Evolutionary conservation across 371 early-diverging fungal genomes (phyloP).

Genomic region (Thermomucor indicae-seudaticae): DNA sequence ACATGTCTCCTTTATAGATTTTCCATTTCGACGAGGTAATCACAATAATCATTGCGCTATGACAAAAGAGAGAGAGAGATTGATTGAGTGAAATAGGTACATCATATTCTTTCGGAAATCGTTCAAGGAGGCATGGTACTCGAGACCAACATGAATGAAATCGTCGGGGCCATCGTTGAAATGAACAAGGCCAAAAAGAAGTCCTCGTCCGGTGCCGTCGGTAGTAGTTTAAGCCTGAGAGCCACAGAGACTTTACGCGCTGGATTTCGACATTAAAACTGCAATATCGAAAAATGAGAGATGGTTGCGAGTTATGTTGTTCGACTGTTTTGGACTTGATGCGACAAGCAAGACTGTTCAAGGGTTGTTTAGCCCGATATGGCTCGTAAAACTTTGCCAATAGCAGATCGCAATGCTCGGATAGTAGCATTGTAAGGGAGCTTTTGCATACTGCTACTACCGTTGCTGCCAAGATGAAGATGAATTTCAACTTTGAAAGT

Average conservation of each 20-base stretch:
- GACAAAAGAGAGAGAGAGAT: slow-evolving; percentile 15
- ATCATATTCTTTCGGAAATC: slow-evolving; percentile 75
- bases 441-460: too few species aligned
- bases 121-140: slow-evolving; percentile 76
- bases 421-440: too few species aligned
- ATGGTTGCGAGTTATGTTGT: background rate
- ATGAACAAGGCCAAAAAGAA: slow-evolving; percentile 49
- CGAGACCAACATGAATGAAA: slow-evolving; percentile 64
- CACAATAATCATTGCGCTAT: background rate
- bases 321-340: too few species aligned
- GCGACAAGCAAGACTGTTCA: too few species aligned
- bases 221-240: slow-evolving; percentile 31
- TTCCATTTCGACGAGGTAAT: slow-evolving; percentile 74
- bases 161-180: slow-evolving; percentile 59
- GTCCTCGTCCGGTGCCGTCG: slow-evolving; percentile 27
- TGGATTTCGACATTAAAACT: slow-evolving; percentile 34
- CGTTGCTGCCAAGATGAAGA: too few species aligned
- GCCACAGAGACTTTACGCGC: slow-evolving; percentile 40
- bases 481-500: too few species aligned
- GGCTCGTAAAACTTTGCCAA: too few species aligned
- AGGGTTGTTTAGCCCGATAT: too few species aligned
- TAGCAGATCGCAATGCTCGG: too few species aligned
- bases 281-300: background rate
- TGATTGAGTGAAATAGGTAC: too few species aligned
- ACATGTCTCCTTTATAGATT: slow-evolving; percentile 36